Conservation (phyloP, 768 basidiomycete species). For the Rhodotorula babjevae region DNA sequence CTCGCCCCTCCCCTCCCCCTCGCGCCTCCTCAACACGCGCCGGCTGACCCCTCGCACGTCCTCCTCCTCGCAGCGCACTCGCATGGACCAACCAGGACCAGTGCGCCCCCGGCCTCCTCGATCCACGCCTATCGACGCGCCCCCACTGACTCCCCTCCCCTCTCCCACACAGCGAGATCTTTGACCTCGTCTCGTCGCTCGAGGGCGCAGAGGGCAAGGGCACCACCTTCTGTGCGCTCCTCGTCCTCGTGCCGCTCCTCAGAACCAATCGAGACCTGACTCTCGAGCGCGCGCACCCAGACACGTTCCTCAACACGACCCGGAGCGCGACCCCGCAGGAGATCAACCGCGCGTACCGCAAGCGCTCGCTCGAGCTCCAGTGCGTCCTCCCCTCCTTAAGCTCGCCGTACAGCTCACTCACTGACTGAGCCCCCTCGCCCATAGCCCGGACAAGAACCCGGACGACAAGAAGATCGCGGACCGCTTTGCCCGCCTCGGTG, state of each 20-base stretch:
- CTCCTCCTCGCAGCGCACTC: constrained; percentile 16
- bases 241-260: background rate
- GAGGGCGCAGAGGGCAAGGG: constrained; percentile 60
- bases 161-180: constrained; percentile 36
- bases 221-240: constrained; percentile 65
- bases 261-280: background rate
- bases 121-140: background rate
- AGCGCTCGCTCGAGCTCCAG: constrained; percentile 84
- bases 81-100: constrained; percentile 41
- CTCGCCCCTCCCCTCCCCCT: background rate
- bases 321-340: constrained; percentile 67
- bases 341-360: constrained; percentile 85
- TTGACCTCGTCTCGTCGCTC: constrained; percentile 42
- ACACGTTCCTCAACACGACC: constrained; percentile 82
- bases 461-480: constrained; percentile 66
- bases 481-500: constrained; percentile 84
- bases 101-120: constrained; percentile 4
- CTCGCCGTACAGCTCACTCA: background rate
- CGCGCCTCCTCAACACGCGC: background rate
- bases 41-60: background rate
- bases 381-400: constrained; percentile 50
- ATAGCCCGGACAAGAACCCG: constrained; percentile 92
- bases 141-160: background rate
- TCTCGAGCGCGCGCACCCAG: background rate
- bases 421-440: background rate